Conservation (phyloP, 2,329 filamentous ascomycete genomes). For the Pseudopyricularia javanii region DNA sequence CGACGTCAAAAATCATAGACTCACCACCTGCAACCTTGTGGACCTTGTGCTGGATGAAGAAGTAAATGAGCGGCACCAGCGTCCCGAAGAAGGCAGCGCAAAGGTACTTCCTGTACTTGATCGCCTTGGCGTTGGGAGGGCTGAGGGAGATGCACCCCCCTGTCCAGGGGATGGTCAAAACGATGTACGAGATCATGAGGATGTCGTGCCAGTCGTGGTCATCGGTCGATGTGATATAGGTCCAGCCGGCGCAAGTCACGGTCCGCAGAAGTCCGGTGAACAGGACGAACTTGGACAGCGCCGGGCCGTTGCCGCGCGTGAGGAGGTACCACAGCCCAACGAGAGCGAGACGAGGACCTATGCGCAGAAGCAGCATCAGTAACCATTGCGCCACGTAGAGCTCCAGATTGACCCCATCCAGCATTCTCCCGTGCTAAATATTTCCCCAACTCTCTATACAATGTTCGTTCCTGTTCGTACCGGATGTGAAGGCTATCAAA, state of each 20-base stretch:
- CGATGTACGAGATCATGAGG: conserved; percentile 97
- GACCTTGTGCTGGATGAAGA: conserved; percentile 97
- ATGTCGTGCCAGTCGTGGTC: conserved; percentile 98
- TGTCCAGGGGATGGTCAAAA: conserved; percentile 92
- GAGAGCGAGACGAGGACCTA: conserved; percentile 76
- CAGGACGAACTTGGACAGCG: conserved; percentile 70
- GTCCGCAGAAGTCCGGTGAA: conserved; percentile 76
- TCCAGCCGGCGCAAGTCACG: conserved; percentile 93
- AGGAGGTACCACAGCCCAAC: conserved; percentile 88
- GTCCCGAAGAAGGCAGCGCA: conserved; percentile 81
- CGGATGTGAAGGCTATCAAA: conserved; percentile 92
- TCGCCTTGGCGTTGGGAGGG: conserved; percentile 67
- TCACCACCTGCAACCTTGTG: conserved; percentile 86
- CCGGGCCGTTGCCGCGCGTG: conserved; percentile 61
- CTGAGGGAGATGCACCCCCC: conserved; percentile 79
- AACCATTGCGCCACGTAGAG: not conserved
- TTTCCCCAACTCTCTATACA: not conserved
- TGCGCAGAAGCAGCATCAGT: not conserved
- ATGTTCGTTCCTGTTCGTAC: conserved; percentile 27
- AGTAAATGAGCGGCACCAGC: conserved; percentile 82
- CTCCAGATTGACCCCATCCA: no score
- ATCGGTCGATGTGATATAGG: conserved; percentile 95
- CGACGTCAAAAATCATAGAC: conserved; percentile 15
- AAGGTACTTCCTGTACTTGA: conserved; percentile 82
- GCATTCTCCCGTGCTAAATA: no score